Percentiles rank a stretch among this genome's conserved stretches.
phyloP scores from a whole-genome alignment of 2,329 filamentous ascomycete genomes.

The Diaporthe citriasiana region DNA sequence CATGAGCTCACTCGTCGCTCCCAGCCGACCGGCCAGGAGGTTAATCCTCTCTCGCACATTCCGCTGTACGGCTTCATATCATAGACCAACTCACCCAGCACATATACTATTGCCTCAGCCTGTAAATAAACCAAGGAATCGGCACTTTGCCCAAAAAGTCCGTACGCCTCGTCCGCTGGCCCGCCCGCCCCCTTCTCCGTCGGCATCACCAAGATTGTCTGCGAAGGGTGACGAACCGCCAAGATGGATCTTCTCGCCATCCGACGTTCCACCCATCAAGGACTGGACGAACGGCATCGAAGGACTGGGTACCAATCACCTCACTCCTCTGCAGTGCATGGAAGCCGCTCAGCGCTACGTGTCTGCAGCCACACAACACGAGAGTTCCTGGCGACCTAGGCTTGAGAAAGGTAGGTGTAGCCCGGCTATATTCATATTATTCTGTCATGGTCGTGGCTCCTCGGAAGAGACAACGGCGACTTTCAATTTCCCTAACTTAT shows the following conservation, averaged over 20 bases:
- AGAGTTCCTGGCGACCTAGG: constrained; percentile 46
- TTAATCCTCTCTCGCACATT: constrained; percentile 10
- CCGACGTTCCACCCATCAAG: constrained; percentile 48
- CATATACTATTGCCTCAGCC: not conserved
- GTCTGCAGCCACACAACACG: constrained; percentile 45
- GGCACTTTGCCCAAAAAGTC: constrained; percentile 31
- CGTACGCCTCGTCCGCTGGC: not conserved
- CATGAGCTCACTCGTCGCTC: constrained; percentile 39
- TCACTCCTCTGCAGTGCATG: constrained; percentile 46
- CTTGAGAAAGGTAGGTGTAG: constrained; percentile 43
- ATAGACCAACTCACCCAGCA: not conserved
- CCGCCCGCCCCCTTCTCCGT: not conserved
- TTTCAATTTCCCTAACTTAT: not conserved
- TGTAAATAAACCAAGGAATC: not conserved
- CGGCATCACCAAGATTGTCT: constrained; percentile 21
- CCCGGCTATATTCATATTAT: too few relatives aligned
- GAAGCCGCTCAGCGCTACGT: constrained; percentile 47
- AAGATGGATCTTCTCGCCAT: constrained; percentile 45
- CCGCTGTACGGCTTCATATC: not conserved
- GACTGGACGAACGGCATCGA: constrained; percentile 47
- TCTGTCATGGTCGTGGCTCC: not conserved
- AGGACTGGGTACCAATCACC: constrained; percentile 40
- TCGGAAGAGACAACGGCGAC: not conserved
- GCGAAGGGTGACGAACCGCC: constrained; percentile 20
- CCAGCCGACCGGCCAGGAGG: constrained; percentile 38